These are phyloP conservation scores for Rhizophagus prolifer DNA, from an alignment of 192 early-diverging fungal species.

Conservation along the genomic window DNA sequence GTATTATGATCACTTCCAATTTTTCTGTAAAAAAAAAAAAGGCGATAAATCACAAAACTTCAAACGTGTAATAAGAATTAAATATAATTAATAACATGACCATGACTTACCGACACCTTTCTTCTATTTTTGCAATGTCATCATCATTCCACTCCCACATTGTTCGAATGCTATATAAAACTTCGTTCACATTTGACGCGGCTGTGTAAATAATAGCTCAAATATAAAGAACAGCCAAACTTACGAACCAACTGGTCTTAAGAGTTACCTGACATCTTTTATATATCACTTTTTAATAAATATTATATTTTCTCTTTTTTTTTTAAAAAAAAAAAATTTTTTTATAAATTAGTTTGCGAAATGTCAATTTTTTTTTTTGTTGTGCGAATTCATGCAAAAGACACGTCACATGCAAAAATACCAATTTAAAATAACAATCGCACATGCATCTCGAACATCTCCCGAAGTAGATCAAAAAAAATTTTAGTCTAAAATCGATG, in stretches of 20 bases:
- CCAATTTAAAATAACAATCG: no score
- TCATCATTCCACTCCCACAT: slow-evolving; percentile 21
- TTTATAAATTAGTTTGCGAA: no score
- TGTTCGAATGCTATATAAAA: neutral
- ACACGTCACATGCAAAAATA: no score
- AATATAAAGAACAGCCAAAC: neutral
- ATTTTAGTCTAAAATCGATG: no score
- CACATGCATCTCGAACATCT: no score
- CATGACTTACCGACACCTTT: neutral
- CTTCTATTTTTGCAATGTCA: neutral
- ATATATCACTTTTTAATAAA: neutral
- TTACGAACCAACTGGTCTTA: no score
- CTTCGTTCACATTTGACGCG: neutral
- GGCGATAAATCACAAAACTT: neutral
- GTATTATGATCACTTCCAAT: neutral
- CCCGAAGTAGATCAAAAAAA: no score
- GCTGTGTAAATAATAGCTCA: neutral
- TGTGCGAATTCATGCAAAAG: no score
- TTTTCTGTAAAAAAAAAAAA: neutral
- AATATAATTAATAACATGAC: neutral
- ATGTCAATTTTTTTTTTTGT: no score
- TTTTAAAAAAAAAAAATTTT: no score
- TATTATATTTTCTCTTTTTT: no score
- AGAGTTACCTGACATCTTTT: neutral
- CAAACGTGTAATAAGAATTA: neutral